A percentile compares a stretch with the other conserved stretches of the same genome.
Evolutionary conservation across 1,139 yeast species (phyloP).

Genomic region (Hansenula sp.): DNA sequence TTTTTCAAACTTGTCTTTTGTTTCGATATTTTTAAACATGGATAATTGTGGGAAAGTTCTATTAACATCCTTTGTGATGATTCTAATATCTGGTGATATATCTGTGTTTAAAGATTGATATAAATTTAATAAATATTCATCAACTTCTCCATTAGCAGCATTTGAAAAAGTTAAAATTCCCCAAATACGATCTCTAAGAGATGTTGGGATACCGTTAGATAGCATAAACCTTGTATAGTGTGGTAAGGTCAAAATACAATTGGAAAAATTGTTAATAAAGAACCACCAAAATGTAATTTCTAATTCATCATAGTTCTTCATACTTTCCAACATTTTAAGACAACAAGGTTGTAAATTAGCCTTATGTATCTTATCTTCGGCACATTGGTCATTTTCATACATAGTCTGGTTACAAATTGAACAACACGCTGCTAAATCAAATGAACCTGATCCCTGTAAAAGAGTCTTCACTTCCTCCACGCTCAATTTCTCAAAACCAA

Average conservation of each 20-base stretch:
- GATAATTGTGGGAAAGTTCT: constrained; percentile 59
- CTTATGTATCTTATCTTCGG: constrained; percentile 9
- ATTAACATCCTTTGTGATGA: constrained; percentile 57
- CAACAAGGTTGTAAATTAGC: constrained; percentile 18
- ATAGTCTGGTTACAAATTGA: constrained; percentile 19
- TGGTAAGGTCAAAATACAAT: constrained; percentile 44
- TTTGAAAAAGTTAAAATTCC: constrained; percentile 20
- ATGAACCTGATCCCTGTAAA: constrained; percentile 9
- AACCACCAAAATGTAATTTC: constrained; percentile 43
- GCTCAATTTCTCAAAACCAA: constrained; percentile 3
- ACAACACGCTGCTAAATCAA: constrained; percentile 20
- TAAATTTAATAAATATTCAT: constrained; percentile 28
- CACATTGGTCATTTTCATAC: constrained; percentile 19
- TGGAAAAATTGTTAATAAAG: constrained; percentile 40
- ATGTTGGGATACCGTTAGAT: constrained; percentile 22
- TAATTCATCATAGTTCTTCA: constrained; percentile 19
- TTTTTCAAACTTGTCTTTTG: constrained; percentile 45
- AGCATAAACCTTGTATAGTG: constrained; percentile 36
- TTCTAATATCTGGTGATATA: constrained; percentile 42
- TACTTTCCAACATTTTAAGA: constrained; percentile 6
- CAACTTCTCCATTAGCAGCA: constrained; percentile 15
- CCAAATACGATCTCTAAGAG: constrained; percentile 23
- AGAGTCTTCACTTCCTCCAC: constrained; percentile 14
- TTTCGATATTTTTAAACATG: constrained; percentile 43
- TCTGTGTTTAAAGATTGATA: constrained; percentile 36